These are phyloP conservation scores for Lachnellula occidentalis DNA, from an alignment of 2,329 filamentous ascomycete species.

Conservation along the genomic window DNA sequence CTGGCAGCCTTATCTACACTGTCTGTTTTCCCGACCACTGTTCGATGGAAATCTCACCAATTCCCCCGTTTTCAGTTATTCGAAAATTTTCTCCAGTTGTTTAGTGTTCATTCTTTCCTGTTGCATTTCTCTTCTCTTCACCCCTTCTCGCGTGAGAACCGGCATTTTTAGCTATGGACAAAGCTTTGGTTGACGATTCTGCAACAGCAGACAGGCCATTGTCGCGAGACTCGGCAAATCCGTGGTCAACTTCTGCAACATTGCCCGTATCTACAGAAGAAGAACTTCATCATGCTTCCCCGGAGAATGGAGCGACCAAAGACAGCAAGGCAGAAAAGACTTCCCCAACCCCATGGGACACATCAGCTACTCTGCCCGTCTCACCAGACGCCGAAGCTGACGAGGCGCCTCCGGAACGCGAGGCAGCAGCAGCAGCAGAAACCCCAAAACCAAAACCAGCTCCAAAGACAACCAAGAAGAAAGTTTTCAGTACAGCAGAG, in stretches of 20 bases:
- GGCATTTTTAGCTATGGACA: background rate
- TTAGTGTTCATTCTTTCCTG: background rate
- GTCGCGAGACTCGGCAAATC: conserved; percentile 1
- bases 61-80: background rate
- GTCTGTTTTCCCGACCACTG: background rate
- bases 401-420: background rate
- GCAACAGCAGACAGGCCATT: conserved; percentile 1
- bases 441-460: background rate
- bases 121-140: background rate
- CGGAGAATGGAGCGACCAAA: background rate
- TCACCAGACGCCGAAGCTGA: background rate
- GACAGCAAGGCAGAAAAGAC: background rate
- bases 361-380: conserved; percentile 5
- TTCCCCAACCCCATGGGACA: conserved; percentile 7
- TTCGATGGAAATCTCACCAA: background rate
- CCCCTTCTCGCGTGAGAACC: background rate
- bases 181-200: background rate
- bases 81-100: background rate
- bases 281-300: background rate
- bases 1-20: background rate
- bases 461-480: background rate
- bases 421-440: background rate
- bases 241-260: conserved; percentile 11
- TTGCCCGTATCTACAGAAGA: background rate
- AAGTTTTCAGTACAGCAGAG: background rate